These are phyloP conservation scores for Decorospora gaudefroyi DNA, from an alignment of 2,329 filamentous ascomycete species.

Conservation along the genomic window DNA sequence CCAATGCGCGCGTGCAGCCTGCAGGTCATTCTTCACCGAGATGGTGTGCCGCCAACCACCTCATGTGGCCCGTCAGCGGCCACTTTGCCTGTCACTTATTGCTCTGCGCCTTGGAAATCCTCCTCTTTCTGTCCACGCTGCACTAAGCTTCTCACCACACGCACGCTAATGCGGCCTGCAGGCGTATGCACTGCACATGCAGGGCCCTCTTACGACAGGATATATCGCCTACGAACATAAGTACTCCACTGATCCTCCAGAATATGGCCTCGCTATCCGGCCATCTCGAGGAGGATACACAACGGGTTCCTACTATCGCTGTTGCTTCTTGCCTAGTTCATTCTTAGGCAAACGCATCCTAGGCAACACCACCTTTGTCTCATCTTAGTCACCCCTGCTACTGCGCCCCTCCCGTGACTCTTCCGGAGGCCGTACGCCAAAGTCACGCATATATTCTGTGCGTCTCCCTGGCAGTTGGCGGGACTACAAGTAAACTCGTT, in stretches of 20 bases:
- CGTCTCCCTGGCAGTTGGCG: constrained; percentile 22
- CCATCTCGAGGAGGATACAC: constrained; percentile 30
- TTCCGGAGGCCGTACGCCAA: constrained; percentile 31
- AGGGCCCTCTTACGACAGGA: constrained; percentile 20
- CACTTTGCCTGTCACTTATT: constrained; percentile 42
- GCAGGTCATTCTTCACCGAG: constrained; percentile 36
- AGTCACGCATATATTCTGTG: constrained; percentile 40
- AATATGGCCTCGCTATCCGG: constrained; percentile 21
- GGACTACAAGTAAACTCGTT: constrained; percentile 24
- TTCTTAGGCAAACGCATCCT: constrained; percentile 33
- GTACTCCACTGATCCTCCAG: constrained; percentile 32
- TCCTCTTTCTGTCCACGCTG: constrained; percentile 35
- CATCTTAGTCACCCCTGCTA: constrained; percentile 23
- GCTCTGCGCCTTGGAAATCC: constrained; percentile 37
- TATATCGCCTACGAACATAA: constrained; percentile 36
- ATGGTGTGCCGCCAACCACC: constrained; percentile 27
- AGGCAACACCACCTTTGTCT: constrained; percentile 41
- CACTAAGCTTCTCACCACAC: constrained; percentile 46
- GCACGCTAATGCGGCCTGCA: constrained; percentile 37
- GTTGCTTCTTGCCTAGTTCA: constrained; percentile 23
- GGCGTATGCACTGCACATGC: constrained; percentile 29
- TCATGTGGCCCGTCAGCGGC: constrained; percentile 34
- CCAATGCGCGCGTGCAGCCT: constrained; percentile 32
- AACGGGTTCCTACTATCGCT: constrained; percentile 17
- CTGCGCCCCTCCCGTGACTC: constrained; percentile 42